Percentiles rank a stretch among this genome's conserved stretches.
Evolutionary conservation across 176 grass and related monocot genomes (phyloP).

Genomic region (Avena insularis): DNA sequence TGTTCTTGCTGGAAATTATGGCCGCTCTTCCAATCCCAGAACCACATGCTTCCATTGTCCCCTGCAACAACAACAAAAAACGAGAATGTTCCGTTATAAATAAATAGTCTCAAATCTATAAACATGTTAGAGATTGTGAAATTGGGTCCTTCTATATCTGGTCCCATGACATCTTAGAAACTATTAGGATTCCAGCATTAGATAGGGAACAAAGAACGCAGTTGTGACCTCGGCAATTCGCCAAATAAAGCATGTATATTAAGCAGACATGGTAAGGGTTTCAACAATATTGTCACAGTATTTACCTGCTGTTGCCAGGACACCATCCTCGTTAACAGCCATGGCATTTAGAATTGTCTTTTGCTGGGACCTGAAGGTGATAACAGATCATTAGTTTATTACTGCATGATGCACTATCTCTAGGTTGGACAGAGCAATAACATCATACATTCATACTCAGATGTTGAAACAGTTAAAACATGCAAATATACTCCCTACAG

Average conservation of each 20-base stretch:
- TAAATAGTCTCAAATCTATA: not conserved
- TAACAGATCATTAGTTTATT: not conserved
- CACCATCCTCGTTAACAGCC: conserved; percentile 95
- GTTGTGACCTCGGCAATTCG: not conserved
- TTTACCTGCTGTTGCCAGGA: conserved; percentile 86
- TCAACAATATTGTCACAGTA: not conserved
- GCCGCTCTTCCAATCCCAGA: conserved; percentile 99
- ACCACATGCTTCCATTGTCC: conserved; percentile 99
- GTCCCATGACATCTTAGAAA: not conserved
- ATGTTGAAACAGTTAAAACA: not conserved
- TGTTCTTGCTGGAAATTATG: conserved; percentile 95
- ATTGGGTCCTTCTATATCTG: conserved; percentile 6
- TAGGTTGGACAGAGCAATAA: not conserved
- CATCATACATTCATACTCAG: not conserved
- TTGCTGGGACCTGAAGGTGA: conserved; percentile 76
- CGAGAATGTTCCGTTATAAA: not conserved
- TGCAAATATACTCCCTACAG: not conserved
- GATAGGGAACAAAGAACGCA: not conserved
- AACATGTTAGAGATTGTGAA: not conserved
- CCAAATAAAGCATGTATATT: not conserved
- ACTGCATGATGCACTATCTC: not conserved
- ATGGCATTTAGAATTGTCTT: conserved; percentile 94
- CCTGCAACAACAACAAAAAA: conserved; percentile 47
- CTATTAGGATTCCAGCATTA: not conserved
- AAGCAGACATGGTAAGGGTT: not conserved